phyloP scores from a whole-genome alignment of 2,329 filamentous ascomycete species.

The Zasmidium cellare region DNA sequence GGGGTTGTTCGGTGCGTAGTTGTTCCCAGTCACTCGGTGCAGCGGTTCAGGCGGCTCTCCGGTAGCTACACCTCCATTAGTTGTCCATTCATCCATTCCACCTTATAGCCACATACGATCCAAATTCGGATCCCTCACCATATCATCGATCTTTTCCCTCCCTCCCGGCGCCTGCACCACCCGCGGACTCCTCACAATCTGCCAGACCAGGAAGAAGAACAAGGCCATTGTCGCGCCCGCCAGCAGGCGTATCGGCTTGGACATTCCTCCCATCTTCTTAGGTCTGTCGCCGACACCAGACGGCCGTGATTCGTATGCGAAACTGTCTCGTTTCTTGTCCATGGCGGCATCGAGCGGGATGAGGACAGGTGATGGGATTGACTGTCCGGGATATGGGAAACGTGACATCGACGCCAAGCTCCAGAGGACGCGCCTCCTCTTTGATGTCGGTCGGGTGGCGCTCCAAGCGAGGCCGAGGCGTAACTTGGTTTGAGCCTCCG shows the following conservation, averaged over 20 bases:
- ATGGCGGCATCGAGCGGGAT: not conserved
- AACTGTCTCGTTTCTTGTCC: slow-evolving; percentile 11
- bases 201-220: slow-evolving; percentile 77
- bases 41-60: slow-evolving; percentile 79
- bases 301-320: slow-evolving; percentile 18
- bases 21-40: slow-evolving; percentile 66
- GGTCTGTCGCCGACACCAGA: slow-evolving; percentile 4
- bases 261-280: slow-evolving; percentile 83
- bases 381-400: not conserved
- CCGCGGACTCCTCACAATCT: slow-evolving; percentile 64
- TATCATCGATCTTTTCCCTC: slow-evolving; percentile 53
- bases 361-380: not conserved
- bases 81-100: not conserved
- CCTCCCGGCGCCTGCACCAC: slow-evolving; percentile 37
- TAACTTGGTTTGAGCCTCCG: not conserved
- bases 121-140: slow-evolving; percentile 78
- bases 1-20: slow-evolving; percentile 74
- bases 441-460: not conserved
- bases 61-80: slow-evolving; percentile 45
- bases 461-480: not conserved
- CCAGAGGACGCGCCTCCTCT: not conserved
- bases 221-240: slow-evolving; percentile 69
- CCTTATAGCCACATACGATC: slow-evolving; percentile 64
- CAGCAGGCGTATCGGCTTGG: slow-evolving; percentile 79
- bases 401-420: not conserved